Percentiles rank a stretch among this genome's conserved stretches.
phyloP scores from a whole-genome alignment of 148 eudicot genomes.

The Fallopia convolvulus region DNA sequence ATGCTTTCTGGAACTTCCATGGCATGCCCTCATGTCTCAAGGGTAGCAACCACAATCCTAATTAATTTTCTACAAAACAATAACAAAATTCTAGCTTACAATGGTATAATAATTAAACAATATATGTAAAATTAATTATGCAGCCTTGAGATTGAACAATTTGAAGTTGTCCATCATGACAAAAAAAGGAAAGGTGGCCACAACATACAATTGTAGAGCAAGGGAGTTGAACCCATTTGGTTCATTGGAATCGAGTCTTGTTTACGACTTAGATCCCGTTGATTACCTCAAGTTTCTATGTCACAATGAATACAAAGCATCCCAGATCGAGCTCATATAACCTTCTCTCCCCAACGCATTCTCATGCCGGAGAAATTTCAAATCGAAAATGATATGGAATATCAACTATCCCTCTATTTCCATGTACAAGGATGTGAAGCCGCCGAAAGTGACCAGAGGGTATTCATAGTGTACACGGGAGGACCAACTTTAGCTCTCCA shows the following conservation, averaged over 20 bases:
- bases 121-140: too few species aligned
- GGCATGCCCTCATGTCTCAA: constrained; percentile 67
- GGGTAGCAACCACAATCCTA: constrained; percentile 46
- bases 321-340: constrained; percentile 37
- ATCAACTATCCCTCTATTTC: constrained; percentile 70
- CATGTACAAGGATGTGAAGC: constrained; percentile 18
- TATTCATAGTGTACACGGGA: constrained; percentile 68
- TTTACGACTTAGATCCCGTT: constrained; percentile 35
- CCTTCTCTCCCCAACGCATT: constrained; percentile 31
- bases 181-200: constrained; percentile 30
- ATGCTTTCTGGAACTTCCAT: constrained; percentile 61
- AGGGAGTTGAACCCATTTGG: constrained; percentile 47
- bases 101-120: too few species aligned
- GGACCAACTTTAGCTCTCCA: constrained; percentile 22
- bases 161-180: constrained; percentile 33
- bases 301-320: constrained; percentile 36
- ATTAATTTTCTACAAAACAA: constrained; percentile 23
- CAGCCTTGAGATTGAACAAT: constrained; percentile 51
- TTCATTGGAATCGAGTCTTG: constrained; percentile 44
- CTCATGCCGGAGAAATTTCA: constrained; percentile 32
- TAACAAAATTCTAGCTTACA: neutral
- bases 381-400: constrained; percentile 32
- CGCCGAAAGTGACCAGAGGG: neutral
- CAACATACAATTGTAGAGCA: constrained; percentile 61
- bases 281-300: constrained; percentile 51